A percentile compares a stretch with the other conserved stretches of the same genome.
phyloP scores from a whole-genome alignment of 2,329 filamentous ascomycete species.

The Aciculosporium take region DNA sequence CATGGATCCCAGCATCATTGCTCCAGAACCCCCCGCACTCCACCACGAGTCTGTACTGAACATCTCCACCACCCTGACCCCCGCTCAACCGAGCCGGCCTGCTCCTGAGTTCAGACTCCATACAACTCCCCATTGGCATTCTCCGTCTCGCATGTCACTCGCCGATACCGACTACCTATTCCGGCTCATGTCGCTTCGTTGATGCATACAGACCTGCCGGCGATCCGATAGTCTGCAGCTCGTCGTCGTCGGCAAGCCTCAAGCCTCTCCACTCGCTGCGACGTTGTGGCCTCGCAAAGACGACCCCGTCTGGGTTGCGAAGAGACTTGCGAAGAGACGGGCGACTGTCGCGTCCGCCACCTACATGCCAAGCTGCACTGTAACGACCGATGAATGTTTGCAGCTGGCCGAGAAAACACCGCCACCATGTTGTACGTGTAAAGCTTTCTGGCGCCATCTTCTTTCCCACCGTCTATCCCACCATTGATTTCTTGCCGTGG shows the following conservation, averaged over 20 bases:
- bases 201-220: neutral
- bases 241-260: neutral
- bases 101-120: no score
- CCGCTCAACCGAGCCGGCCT: no score
- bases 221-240: neutral
- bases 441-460: neutral
- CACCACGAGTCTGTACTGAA: no score
- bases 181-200: neutral
- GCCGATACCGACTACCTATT: neutral
- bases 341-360: neutral
- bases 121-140: no score
- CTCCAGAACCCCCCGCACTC: no score
- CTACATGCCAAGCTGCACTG: neutral
- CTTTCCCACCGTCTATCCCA: neutral
- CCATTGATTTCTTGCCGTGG: neutral
- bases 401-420: neutral
- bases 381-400: neutral
- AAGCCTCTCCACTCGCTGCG: neutral
- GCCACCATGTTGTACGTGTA: constrained; percentile 15
- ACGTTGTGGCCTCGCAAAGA: neutral
- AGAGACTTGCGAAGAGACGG: constrained; percentile 1
- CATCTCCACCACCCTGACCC: no score
- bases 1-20: no score
- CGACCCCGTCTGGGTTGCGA: constrained; percentile 1
- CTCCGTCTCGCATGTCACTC: no score